These are phyloP conservation scores for Phaseolus lunatus DNA, from an alignment of 306 rosid species.

Conservation along the genomic window DNA sequence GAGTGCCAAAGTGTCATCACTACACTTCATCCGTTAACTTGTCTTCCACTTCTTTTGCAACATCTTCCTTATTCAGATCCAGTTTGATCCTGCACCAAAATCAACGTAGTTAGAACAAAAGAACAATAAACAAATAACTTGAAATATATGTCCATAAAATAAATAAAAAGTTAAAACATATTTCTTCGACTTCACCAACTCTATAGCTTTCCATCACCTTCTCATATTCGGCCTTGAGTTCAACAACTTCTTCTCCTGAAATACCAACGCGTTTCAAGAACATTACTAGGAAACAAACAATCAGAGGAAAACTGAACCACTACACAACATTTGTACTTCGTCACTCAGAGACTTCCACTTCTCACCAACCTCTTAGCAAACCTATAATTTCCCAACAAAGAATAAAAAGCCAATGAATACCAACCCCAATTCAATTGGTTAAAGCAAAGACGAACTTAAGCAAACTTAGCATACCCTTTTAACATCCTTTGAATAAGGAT, in stretches of 20 bases:
- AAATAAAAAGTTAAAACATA: conserved; percentile 29
- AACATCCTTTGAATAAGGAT: conserved; percentile 76
- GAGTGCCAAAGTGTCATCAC: background rate
- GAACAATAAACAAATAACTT: background rate
- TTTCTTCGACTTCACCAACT: conserved; percentile 49
- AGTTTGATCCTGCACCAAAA: conserved; percentile 56
- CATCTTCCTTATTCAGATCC: conserved; percentile 54
- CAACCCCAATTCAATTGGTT: too few relatives aligned
- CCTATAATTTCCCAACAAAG: conserved; percentile 46
- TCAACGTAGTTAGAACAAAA: background rate
- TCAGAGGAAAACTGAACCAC: background rate
- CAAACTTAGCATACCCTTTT: conserved; percentile 55
- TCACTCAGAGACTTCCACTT: conserved; percentile 84
- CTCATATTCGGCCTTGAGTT: conserved; percentile 73
- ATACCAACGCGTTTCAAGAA: background rate
- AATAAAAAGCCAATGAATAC: background rate
- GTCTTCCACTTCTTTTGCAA: conserved; percentile 48
- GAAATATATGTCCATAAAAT: background rate
- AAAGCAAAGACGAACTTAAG: background rate
- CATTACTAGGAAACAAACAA: background rate
- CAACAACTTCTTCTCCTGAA: conserved; percentile 84
- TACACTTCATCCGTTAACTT: conserved; percentile 70
- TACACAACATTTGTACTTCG: conserved; percentile 45
- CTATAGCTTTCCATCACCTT: conserved; percentile 58
- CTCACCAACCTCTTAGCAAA: conserved; percentile 81